Percentiles rank a stretch among this genome's conserved stretches.
phyloP scores from a whole-genome alignment of 345 rosid genomes.

The Eucalyptus polybractea region DNA sequence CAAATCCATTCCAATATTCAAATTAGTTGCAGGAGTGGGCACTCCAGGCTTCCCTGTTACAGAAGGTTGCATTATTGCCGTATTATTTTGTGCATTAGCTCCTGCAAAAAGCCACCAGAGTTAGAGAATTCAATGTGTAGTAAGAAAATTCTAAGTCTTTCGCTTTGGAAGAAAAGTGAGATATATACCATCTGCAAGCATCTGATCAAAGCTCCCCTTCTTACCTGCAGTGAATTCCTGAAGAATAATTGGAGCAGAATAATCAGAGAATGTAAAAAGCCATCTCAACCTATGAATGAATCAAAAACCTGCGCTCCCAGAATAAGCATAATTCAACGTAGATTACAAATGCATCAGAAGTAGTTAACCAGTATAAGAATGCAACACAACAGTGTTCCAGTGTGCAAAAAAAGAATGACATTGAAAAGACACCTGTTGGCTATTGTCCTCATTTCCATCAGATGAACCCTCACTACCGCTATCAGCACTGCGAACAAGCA shows the following conservation, averaged over 20 bases:
- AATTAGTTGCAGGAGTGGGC: conserved; percentile 52
- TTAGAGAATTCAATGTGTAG: not conserved
- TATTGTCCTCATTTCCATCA: conserved; percentile 69
- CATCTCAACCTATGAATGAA: not conserved
- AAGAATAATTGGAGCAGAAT: not conserved
- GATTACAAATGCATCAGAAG: not conserved
- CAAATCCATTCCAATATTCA: conserved; percentile 87
- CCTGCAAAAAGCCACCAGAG: conserved; percentile 4
- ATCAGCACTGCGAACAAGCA: conserved; percentile 49
- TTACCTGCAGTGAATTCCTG: conserved; percentile 46
- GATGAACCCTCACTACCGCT: conserved; percentile 93
- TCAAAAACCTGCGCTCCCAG: not conserved
- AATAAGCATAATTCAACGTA: not conserved
- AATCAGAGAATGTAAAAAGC: not conserved
- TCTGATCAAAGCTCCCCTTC: conserved; percentile 63
- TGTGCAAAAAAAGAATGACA: not conserved
- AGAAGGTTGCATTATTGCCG: conserved; percentile 30
- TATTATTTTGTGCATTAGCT: conserved; percentile 55
- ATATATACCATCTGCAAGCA: conserved; percentile 75
- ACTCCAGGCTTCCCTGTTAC: conserved; percentile 55
- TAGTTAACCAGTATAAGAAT: not conserved
- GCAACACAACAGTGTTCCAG: not conserved
- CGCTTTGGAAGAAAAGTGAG: not conserved
- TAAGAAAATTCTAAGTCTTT: not conserved
- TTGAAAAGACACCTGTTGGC: conserved; percentile 45